These are phyloP conservation scores for Spiraea crenata DNA, from an alignment of 331 rosid species.

Conservation along the genomic window DNA sequence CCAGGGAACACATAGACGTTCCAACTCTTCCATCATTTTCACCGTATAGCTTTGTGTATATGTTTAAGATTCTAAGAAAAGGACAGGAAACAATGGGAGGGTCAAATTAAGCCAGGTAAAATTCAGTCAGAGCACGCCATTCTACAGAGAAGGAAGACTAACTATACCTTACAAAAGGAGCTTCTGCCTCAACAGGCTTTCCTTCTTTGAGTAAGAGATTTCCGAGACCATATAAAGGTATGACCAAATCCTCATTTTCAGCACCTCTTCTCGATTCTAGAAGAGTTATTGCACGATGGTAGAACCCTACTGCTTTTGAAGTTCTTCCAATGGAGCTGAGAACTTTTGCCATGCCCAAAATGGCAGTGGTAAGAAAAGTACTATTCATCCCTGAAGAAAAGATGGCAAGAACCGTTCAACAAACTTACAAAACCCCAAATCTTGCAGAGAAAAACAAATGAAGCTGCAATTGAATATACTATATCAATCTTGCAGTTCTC, in stretches of 20 bases:
- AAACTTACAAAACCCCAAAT: constrained; percentile 6
- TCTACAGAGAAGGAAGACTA: constrained; percentile 14
- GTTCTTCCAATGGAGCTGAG: constrained; percentile 57
- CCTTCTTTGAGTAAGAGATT: constrained; percentile 79
- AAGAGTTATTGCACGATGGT: constrained; percentile 48
- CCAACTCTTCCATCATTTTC: constrained; percentile 86
- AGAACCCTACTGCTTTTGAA: constrained; percentile 59
- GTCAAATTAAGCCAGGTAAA: background rate
- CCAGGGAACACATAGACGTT: constrained; percentile 79
- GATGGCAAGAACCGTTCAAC: constrained; percentile 9
- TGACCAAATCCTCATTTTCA: constrained; percentile 63
- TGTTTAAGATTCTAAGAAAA: constrained; percentile 53
- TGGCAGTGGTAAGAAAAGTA: constrained; percentile 61
- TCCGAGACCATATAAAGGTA: constrained; percentile 79
- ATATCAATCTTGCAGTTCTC: background rate
- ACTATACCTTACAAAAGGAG: constrained; percentile 63
- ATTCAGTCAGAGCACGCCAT: background rate
- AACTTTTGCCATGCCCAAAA: constrained; percentile 77
- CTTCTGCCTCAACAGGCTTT: constrained; percentile 64
- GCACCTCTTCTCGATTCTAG: constrained; percentile 70
- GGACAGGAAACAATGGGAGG: constrained; percentile 19
- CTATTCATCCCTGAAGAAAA: constrained; percentile 54
- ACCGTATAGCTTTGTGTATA: constrained; percentile 64
- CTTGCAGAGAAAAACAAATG: constrained; percentile 16
- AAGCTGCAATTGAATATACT: constrained; percentile 6